Conservation (phyloP, 1,284 basidiomycete species). For the Xerocomus nothofagi region DNA sequence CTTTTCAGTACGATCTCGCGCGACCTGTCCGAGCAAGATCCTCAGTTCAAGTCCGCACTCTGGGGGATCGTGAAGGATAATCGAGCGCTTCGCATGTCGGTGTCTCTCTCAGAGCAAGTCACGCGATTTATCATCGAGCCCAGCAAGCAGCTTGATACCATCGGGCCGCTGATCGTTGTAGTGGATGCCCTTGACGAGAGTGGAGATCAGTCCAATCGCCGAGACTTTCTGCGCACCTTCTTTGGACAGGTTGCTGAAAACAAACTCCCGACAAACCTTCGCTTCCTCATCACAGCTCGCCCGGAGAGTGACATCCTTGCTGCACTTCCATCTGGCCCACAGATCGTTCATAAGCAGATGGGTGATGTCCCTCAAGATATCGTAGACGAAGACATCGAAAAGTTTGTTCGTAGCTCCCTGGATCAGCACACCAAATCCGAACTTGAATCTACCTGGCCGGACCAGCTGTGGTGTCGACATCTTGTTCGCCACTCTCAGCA, state of each 20-base stretch:
- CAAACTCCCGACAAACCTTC: conserved; percentile 17
- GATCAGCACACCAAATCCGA: conserved; percentile 2
- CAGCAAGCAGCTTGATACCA: conserved; percentile 10
- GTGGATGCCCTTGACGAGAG: conserved; percentile 28
- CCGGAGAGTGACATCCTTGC: conserved; percentile 23
- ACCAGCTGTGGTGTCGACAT: conserved; percentile 16
- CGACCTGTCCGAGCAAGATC: conserved; percentile 13
- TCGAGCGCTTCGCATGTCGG: conserved; percentile 20
- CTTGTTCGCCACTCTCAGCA: conserved; percentile 21
- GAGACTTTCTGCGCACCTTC: conserved; percentile 9
- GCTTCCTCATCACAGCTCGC: conserved; percentile 22
- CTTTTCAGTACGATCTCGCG: conserved; percentile 7
- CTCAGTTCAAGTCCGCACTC: conserved; percentile 17
- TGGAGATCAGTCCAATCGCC: conserved; percentile 20
- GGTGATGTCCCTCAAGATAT: conserved; percentile 10
- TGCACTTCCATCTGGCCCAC: neutral
- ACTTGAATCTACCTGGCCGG: conserved; percentile 20
- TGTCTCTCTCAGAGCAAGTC: conserved; percentile 19
- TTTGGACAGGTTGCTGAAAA: conserved; percentile 11
- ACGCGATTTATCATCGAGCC: conserved; percentile 18
- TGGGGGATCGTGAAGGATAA: conserved; percentile 15
- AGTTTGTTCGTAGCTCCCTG: conserved; percentile 19
- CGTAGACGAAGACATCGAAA: conserved; percentile 22
- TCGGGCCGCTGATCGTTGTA: conserved; percentile 20
- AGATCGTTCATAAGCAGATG: conserved; percentile 17